phyloP scores from a whole-genome alignment of 768 basidiomycete species.

The Mycena vitilis region DNA sequence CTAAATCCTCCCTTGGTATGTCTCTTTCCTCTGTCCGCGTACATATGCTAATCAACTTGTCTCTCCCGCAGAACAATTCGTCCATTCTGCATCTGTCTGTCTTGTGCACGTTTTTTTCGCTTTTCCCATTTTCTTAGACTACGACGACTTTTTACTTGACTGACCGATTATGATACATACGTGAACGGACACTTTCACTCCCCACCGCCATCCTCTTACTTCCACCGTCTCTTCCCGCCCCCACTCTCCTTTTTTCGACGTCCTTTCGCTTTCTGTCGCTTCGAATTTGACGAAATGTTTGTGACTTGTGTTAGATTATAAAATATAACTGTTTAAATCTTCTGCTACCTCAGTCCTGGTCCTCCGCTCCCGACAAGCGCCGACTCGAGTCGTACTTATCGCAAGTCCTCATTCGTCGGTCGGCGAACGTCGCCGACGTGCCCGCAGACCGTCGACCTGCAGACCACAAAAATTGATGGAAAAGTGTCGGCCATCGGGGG shows the following conservation, averaged over 20 bases:
- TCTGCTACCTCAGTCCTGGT: too few relatives aligned
- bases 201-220: too few relatives aligned
- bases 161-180: background rate
- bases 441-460: conserved; percentile 23
- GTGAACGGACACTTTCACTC: too few relatives aligned
- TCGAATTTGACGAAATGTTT: too few relatives aligned
- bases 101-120: background rate
- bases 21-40: background rate
- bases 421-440: conserved; percentile 16
- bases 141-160: background rate
- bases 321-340: too few relatives aligned
- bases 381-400: too few relatives aligned
- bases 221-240: too few relatives aligned
- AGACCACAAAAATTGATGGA: background rate
- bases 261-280: background rate
- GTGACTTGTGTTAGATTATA: too few relatives aligned
- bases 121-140: background rate
- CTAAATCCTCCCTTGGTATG: conserved; percentile 2
- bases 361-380: too few relatives aligned
- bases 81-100: background rate
- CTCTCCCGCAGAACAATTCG: background rate
- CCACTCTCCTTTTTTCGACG: background rate
- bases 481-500: too few relatives aligned
- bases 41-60: background rate
- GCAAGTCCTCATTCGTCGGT: too few relatives aligned